phyloP scores from a whole-genome alignment of 179 eudicot genomes.

The Heliamphora pulchella region DNA sequence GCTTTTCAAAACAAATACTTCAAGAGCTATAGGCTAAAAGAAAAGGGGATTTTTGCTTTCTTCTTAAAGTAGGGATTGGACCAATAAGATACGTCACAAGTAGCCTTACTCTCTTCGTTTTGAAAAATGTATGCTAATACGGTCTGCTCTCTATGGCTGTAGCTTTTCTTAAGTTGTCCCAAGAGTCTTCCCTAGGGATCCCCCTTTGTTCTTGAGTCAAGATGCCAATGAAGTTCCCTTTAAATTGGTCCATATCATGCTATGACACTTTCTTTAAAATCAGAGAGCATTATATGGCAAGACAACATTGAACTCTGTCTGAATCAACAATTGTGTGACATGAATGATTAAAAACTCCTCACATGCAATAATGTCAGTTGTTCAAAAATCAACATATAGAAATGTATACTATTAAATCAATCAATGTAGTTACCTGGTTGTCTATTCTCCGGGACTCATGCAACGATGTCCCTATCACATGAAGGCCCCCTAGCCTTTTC shows the following conservation, averaged over 20 bases:
- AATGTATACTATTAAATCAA: background rate
- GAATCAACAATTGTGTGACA: background rate
- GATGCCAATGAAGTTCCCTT: background rate
- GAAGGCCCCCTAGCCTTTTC: conserved; percentile 95
- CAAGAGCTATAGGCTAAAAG: too few species aligned
- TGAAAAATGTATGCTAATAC: too few species aligned
- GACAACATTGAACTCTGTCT: background rate
- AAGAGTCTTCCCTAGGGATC: too few species aligned
- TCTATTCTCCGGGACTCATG: conserved; percentile 98
- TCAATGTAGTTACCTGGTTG: conserved; percentile 53
- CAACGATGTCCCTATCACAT: conserved; percentile 95
- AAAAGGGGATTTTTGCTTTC: too few species aligned
- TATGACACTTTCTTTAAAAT: background rate
- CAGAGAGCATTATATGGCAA: background rate
- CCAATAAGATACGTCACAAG: too few species aligned
- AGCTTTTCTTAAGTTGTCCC: too few species aligned
- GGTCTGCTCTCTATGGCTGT: too few species aligned
- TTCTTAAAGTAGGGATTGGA: too few species aligned
- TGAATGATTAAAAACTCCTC: background rate
- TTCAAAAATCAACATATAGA: background rate
- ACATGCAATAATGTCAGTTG: background rate
- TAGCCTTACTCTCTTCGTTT: too few species aligned
- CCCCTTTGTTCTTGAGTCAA: background rate
- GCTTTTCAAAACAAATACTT: too few species aligned
- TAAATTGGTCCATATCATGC: background rate